Evolutionary conservation across 345 rosid species (phyloP).

Genomic region (Salix viminalis): DNA sequence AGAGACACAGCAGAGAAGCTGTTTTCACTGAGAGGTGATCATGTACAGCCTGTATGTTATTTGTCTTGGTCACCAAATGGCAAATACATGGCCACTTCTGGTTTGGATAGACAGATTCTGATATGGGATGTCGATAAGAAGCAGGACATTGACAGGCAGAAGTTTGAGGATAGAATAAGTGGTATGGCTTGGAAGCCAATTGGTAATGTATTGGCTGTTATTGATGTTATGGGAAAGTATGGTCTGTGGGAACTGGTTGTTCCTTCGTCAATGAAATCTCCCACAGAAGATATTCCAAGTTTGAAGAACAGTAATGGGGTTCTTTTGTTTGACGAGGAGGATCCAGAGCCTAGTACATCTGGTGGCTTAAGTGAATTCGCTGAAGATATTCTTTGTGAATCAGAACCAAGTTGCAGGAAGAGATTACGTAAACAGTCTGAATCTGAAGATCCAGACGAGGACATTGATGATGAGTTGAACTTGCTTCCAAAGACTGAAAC

Average conservation of each 20-base stretch:
- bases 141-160: slow-evolving; percentile 85
- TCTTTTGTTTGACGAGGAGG: slow-evolving; percentile 65
- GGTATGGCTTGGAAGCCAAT: slow-evolving; percentile 92
- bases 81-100: slow-evolving; percentile 83
- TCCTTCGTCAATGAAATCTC: slow-evolving; percentile 88
- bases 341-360: slow-evolving; percentile 45
- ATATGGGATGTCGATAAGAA: slow-evolving; percentile 84
- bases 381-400: slow-evolving; percentile 57
- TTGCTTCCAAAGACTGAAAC: slow-evolving; percentile 36
- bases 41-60: slow-evolving; percentile 60
- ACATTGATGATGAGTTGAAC: slow-evolving; percentile 37
- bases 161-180: slow-evolving; percentile 65
- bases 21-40: slow-evolving; percentile 79
- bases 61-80: slow-evolving; percentile 93
- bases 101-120: slow-evolving; percentile 78
- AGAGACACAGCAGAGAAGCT: slow-evolving; percentile 88
- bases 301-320: slow-evolving; percentile 67
- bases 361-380: slow-evolving; percentile 65
- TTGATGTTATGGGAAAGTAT: slow-evolving; percentile 70
- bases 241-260: slow-evolving; percentile 90
- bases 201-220: slow-evolving; percentile 79
- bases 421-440: slow-evolving; percentile 53
- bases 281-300: slow-evolving; percentile 67
- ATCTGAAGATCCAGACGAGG: slow-evolving; percentile 45
- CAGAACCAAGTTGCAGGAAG: slow-evolving; percentile 59